phyloP scores from a whole-genome alignment of 805 yeast species.

The Ogataea populi-albae region DNA sequence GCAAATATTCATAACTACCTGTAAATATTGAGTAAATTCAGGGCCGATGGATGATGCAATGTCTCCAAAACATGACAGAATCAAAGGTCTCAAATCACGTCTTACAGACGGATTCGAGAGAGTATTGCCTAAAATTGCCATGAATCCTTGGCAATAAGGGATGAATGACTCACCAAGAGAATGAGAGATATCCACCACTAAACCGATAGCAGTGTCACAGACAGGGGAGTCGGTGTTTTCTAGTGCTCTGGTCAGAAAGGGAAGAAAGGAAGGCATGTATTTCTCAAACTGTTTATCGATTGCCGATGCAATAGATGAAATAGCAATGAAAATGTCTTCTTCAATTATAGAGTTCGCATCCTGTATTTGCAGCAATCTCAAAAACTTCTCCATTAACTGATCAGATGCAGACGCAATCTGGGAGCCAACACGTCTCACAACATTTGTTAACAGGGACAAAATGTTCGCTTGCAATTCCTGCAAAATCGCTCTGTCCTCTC shows the following conservation, averaged over 20 bases:
- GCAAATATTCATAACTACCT: constrained; percentile 77
- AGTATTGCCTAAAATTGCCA: constrained; percentile 76
- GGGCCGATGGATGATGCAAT: constrained; percentile 85
- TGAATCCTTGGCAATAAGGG: constrained; percentile 75
- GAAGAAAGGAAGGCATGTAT: constrained; percentile 80
- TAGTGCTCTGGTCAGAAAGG: constrained; percentile 76
- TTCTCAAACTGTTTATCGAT: constrained; percentile 66
- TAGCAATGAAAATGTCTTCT: constrained; percentile 90
- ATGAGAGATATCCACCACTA: constrained; percentile 91
- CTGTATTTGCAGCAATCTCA: constrained; percentile 61
- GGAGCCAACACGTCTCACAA: constrained; percentile 74
- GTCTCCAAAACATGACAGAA: constrained; percentile 93
- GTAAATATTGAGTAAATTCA: constrained; percentile 71
- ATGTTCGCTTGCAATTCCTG: constrained; percentile 87
- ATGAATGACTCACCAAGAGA: constrained; percentile 73
- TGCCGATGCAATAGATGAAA: constrained; percentile 85
- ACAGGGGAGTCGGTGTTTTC: constrained; percentile 80
- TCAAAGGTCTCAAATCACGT: constrained; percentile 81
- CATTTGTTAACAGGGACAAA: constrained; percentile 73
- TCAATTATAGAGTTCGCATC: constrained; percentile 69
- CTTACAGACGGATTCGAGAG: constrained; percentile 65
- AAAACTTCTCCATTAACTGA: constrained; percentile 76
- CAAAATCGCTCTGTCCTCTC: constrained; percentile 72
- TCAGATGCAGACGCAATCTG: constrained; percentile 72
- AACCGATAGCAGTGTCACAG: constrained; percentile 87